Evolutionary conservation across 306 rosid species (phyloP).

Genomic region (Cicer judaicum): DNA sequence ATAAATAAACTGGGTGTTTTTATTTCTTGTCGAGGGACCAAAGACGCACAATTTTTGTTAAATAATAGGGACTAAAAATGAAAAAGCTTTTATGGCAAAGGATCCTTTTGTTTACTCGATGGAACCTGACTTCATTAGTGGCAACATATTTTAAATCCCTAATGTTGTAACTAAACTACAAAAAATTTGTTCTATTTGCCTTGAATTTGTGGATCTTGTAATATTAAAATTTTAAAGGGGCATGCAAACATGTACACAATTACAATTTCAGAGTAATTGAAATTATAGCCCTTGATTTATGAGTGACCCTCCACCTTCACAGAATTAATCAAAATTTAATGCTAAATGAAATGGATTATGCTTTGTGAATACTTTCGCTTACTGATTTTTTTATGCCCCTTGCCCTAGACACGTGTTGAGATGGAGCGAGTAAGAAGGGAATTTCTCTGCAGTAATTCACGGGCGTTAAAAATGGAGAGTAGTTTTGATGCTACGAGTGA

Average conservation of each 20-base stretch:
- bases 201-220: constrained; percentile 19
- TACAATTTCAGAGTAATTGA: constrained; percentile 26
- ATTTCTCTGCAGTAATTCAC: constrained; percentile 67
- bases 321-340: not conserved
- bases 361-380: constrained; percentile 8
- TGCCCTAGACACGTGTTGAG: constrained; percentile 75
- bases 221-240: not conserved
- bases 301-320: constrained; percentile 20
- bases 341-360: not conserved
- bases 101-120: constrained; percentile 3
- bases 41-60: not conserved
- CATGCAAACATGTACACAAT: not conserved
- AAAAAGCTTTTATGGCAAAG: not conserved
- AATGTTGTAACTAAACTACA: constrained; percentile 5
- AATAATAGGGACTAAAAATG: not conserved
- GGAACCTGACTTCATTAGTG: constrained; percentile 8
- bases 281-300: constrained; percentile 10
- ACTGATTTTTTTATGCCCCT: constrained; percentile 38
- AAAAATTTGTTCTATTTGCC: constrained; percentile 21
- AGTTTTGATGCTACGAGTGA: constrained; percentile 83
- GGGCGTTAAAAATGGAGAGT: constrained; percentile 84
- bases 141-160: constrained; percentile 22
- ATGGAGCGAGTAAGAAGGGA: constrained; percentile 77
- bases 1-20: not conserved
- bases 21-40: not conserved